These are phyloP conservation scores for Saprolegnia parasitica DNA, from an alignment of 352 stramenopile species.

Conservation along the genomic window DNA sequence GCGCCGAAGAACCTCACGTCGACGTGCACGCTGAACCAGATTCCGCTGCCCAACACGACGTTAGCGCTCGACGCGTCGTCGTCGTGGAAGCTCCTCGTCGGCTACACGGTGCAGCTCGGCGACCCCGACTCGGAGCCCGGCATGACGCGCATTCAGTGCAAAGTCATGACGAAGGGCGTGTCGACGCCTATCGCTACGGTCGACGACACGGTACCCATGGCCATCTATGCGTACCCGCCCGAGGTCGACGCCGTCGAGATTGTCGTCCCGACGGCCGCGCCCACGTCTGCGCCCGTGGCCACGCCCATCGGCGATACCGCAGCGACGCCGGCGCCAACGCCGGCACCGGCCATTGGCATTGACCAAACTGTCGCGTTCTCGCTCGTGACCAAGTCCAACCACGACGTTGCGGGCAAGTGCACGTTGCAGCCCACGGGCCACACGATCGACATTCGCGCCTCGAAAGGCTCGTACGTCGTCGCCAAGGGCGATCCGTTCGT, in stretches of 20 bases:
- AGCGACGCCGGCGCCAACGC: no score
- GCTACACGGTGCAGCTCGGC: constrained; percentile 27
- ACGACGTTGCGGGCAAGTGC: constrained; percentile 19
- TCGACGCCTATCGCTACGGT: background rate
- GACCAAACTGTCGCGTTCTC: constrained; percentile 7
- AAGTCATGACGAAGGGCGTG: background rate
- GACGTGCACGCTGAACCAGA: constrained; percentile 15
- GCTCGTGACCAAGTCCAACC: constrained; percentile 19
- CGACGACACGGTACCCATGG: constrained; percentile 23
- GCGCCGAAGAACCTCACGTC: constrained; percentile 22
- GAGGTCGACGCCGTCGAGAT: constrained; percentile 21
- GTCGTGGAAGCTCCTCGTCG: constrained; percentile 18
- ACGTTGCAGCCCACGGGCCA: background rate
- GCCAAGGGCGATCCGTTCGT: constrained; percentile 16
- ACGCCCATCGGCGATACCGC: background rate
- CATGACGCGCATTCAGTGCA: constrained; percentile 17
- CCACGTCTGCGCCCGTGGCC: background rate
- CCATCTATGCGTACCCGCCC: constrained; percentile 25
- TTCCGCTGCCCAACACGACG: constrained; percentile 22
- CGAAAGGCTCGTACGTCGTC: constrained; percentile 13
- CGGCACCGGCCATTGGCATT: constrained; percentile 2
- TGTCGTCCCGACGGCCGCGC: background rate
- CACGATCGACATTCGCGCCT: background rate
- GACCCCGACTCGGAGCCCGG: constrained; percentile 24
- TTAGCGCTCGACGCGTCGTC: constrained; percentile 15